Base-by-base conservation (phyloP, 75 land plant species). In the Sequoiadendron giganteum region DNA sequence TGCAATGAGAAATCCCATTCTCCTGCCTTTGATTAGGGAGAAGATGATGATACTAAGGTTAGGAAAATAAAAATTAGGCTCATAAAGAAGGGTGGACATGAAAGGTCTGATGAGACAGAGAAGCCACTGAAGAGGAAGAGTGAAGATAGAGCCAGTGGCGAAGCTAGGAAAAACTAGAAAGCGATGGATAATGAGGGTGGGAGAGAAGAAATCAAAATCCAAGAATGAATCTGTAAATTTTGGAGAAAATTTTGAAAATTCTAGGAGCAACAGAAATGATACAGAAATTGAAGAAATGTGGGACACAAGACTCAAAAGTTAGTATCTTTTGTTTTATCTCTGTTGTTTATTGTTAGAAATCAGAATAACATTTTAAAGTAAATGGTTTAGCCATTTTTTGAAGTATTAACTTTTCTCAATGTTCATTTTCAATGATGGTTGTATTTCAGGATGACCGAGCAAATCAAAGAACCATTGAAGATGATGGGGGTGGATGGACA, bases 261-360 rank as follows among this genome's bases (percentile, higher is more conserved):
- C 79, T n/a, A 86, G 55, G 79, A 92, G 89, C 85, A 40, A 89
- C 10, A 90, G 85, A 25, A 90, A 88, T 14, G 38, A 75, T 3
- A 75, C 16, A 30, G 97, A 96, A 87, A 90, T 94, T 90, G 92
- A 96, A 85, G 99, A 98, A 91, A 89, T 97, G 95, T 97, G 99
- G 99, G 91, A 95, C 30, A 90, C 95, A 10, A 0, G 97, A 95
- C 89, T 95, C 99, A 28, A 99, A 97, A 95, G 99, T 97, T 2
- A 38, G 61, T 36, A 10, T 19, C 79, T 0, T 47, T 73, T 48
- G 86, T 55, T 7, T 85, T 85, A 0, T 15, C n/a, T 36, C 25
- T 14, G 30, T 84, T 84, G 54, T 5, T 19, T 36, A 19, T 16
- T 78, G 19, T 58, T 56, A 56, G 80, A 13, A 77, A 18, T 16